Conservation (phyloP, 306 rosid genomes). For the Prunus armeniaca region DNA sequence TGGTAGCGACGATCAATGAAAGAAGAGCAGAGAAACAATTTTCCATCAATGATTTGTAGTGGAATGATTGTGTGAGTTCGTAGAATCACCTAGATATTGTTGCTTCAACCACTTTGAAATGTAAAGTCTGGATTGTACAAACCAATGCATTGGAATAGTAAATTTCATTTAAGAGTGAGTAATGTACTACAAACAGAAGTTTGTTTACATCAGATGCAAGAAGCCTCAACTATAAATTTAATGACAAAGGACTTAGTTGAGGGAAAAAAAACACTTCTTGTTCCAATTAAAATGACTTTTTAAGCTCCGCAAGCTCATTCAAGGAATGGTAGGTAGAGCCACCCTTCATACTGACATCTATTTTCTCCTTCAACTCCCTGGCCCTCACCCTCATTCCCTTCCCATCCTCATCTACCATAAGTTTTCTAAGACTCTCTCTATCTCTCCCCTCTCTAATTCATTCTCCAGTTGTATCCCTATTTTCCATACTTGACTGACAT, state of each 20-base stretch:
- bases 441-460: slow-evolving; percentile 28
- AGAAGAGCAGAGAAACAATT: not conserved
- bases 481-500: slow-evolving; percentile 49
- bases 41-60: too few species aligned
- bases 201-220: not conserved
- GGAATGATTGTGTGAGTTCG: too few species aligned
- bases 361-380: slow-evolving; percentile 45
- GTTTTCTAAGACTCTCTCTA: slow-evolving; percentile 15
- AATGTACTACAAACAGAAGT: not conserved
- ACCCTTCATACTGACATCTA: slow-evolving; percentile 25
- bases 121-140: not conserved
- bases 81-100: too few species aligned
- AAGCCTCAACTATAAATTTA: not conserved
- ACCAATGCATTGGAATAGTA: not conserved
- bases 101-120: too few species aligned
- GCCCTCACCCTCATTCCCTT: slow-evolving; percentile 41
- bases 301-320: slow-evolving; percentile 11
- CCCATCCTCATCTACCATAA: slow-evolving; percentile 43
- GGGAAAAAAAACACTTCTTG: not conserved
- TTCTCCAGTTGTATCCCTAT: slow-evolving; percentile 41
- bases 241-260: not conserved
- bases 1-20: too few species aligned
- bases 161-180: too few species aligned
- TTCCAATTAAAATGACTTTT: not conserved
- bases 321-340: slow-evolving; percentile 21